Conservation (phyloP, 768 basidiomycete genomes). For the Myochromella boudieri region DNA sequence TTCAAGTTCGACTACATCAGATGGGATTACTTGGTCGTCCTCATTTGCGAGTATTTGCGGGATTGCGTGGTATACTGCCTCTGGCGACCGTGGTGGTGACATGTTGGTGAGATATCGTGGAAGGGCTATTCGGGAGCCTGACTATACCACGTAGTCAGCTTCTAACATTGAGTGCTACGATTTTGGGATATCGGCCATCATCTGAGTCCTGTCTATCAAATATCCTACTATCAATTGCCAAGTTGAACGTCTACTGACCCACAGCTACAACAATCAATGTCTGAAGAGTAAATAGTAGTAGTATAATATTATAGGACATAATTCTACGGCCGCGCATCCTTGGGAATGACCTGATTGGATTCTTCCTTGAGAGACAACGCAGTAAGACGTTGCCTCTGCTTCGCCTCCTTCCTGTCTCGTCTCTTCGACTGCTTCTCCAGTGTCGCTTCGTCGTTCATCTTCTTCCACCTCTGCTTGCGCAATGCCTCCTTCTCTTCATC, state of each 20-base stretch:
- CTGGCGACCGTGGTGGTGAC: conserved; percentile 31
- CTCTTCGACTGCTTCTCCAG: conserved; percentile 56
- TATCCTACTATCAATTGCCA: too few species aligned
- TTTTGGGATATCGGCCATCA: too few species aligned
- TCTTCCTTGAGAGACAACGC: conserved; percentile 52
- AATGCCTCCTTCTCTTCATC: conserved; percentile 57
- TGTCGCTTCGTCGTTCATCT: conserved; percentile 46
- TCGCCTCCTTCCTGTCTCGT: conserved; percentile 50
- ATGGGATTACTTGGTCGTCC: conserved; percentile 20
- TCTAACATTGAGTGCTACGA: too few species aligned
- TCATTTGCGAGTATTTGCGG: conserved; percentile 37
- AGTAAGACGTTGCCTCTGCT: conserved; percentile 55
- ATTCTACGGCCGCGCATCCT: conserved; percentile 20
- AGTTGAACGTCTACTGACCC: too few species aligned
- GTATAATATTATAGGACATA: too few species aligned
- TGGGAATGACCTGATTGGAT: conserved; percentile 61
- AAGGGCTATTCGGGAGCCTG: background rate
- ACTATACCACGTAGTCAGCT: background rate
- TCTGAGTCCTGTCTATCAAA: too few species aligned
- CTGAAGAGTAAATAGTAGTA: too few species aligned
- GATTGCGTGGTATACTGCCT: conserved; percentile 43
- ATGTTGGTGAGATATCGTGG: conserved; percentile 16
- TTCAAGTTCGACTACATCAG: conserved; percentile 28
- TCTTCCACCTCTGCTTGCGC: conserved; percentile 59
- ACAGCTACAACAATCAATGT: too few species aligned